phyloP scores from a whole-genome alignment of 2,329 filamentous ascomycete species.

The Kalaharituber pfeilii region DNA sequence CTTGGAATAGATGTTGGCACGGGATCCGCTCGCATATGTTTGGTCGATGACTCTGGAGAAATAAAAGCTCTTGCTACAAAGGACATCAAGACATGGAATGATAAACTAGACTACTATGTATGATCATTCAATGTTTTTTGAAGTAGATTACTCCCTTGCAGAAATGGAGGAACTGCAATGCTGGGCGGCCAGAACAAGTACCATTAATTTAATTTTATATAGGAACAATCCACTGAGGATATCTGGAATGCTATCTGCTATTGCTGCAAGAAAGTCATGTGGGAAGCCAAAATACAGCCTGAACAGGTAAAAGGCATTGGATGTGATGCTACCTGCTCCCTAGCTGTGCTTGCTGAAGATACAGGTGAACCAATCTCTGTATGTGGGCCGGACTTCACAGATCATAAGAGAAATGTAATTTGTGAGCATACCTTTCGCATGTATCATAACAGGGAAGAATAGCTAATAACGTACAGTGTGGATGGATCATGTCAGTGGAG shows the following conservation, averaged over 20 bases:
- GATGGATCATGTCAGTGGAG: conserved; percentile 49
- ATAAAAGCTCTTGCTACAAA: conserved; percentile 47
- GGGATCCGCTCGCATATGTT: conserved; percentile 83
- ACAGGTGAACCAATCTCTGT: conserved; percentile 85
- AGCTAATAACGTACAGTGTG: conserved; percentile 38
- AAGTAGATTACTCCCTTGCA: background rate
- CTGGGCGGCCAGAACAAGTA: background rate
- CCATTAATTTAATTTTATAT: background rate
- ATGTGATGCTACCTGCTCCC: conserved; percentile 96
- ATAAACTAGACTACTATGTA: conserved; percentile 39
- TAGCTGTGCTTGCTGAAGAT: conserved; percentile 75
- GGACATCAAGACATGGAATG: conserved; percentile 29
- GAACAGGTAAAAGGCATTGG: conserved; percentile 71
- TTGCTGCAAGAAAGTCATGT: conserved; percentile 66
- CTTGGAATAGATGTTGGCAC: conserved; percentile 92
- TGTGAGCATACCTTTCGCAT: conserved; percentile 20
- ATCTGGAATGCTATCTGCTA: conserved; percentile 93
- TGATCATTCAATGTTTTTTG: conserved; percentile 15
- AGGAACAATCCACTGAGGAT: conserved; percentile 96
- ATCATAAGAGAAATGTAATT: conserved; percentile 84
- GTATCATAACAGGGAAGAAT: background rate
- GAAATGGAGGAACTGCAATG: background rate
- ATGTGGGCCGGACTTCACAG: conserved; percentile 69
- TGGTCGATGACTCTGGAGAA: conserved; percentile 80
- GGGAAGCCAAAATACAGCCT: conserved; percentile 62